phyloP scores from a whole-genome alignment of 208 protist species.

The Phytomonas sp. region DNA sequence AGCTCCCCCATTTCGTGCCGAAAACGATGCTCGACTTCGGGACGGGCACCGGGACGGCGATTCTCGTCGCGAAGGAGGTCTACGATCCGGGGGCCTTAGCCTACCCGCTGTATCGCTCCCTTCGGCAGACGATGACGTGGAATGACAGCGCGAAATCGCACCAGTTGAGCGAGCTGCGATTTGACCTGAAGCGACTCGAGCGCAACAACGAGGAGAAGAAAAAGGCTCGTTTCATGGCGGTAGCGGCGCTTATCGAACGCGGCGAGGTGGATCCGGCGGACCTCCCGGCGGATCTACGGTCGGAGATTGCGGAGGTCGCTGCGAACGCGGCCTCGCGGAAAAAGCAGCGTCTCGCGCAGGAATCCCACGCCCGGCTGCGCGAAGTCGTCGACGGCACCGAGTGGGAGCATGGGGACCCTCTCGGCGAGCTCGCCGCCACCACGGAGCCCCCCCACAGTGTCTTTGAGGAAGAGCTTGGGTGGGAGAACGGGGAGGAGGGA shows the following conservation, averaged over 20 bases:
- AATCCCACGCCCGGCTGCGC: conserved; percentile 63
- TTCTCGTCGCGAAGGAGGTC: conserved; percentile 82
- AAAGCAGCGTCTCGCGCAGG: conserved; percentile 30
- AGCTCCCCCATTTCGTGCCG: conserved; percentile 80
- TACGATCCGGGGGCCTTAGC: conserved; percentile 78
- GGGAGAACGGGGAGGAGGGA: conserved; percentile 39
- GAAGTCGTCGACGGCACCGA: conserved; percentile 73
- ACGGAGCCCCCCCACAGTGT: not conserved
- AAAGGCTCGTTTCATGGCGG: conserved; percentile 83
- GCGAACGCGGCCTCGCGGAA: conserved; percentile 45
- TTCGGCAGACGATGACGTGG: conserved; percentile 73
- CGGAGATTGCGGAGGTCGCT: conserved; percentile 66
- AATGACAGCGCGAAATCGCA: conserved; percentile 50
- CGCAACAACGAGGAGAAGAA: conserved; percentile 79
- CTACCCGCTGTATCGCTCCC: conserved; percentile 77
- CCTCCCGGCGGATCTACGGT: conserved; percentile 54
- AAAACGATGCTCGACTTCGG: conserved; percentile 87
- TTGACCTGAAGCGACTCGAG: conserved; percentile 64
- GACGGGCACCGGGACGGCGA: conserved; percentile 73
- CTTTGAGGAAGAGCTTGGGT: conserved; percentile 9
- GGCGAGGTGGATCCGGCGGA: conserved; percentile 68
- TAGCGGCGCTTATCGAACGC: conserved; percentile 68
- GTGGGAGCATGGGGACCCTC: conserved; percentile 68
- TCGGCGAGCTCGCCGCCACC: conserved; percentile 28
- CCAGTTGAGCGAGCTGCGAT: conserved; percentile 55